phyloP scores from a whole-genome alignment of 208 protist species.

The Leishmania turanica region DNA sequence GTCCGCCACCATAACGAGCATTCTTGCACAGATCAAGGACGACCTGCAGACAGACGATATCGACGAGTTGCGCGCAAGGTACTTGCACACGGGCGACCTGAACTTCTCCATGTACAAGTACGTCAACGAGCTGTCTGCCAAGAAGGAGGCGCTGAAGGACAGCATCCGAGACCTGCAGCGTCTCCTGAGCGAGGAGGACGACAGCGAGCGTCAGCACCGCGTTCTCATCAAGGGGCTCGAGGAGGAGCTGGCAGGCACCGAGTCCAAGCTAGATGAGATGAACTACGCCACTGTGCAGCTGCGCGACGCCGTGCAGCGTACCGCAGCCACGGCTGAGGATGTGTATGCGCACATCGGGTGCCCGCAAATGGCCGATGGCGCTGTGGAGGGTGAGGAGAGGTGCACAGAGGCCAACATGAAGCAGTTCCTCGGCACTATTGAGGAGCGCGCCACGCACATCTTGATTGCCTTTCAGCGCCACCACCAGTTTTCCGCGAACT shows the following conservation, averaged over 20 bases:
- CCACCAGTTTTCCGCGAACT: conserved; percentile 20
- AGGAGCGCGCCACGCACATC: conserved; percentile 86
- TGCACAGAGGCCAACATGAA: conserved; percentile 92
- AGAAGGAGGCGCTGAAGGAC: conserved; percentile 87
- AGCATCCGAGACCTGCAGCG: conserved; percentile 84
- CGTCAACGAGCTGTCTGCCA: conserved; percentile 95
- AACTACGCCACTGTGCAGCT: conserved; percentile 47
- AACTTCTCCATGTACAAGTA: conserved; percentile 98
- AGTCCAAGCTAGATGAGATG: conserved; percentile 80
- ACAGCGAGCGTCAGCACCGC: conserved; percentile 69
- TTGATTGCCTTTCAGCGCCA: conserved; percentile 72
- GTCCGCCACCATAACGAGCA: conserved; percentile 64
- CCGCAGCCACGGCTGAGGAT: conserved; percentile 77
- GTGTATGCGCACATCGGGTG: conserved; percentile 82
- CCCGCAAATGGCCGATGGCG: conserved; percentile 24
- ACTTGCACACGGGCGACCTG: conserved; percentile 90
- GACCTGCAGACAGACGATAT: conserved; percentile 85
- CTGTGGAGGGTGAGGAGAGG: conserved; percentile 26
- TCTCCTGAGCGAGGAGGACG: conserved; percentile 86
- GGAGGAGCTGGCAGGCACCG: conserved; percentile 84
- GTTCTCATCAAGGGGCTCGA: conserved; percentile 89
- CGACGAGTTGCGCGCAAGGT: conserved; percentile 81
- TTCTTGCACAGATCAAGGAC: conserved; percentile 82
- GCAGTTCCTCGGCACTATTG: conserved; percentile 89
- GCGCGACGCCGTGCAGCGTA: conserved; percentile 59